Evolutionary conservation across 1,284 basidiomycete genomes (phyloP).

Genomic region (Prillingera fragicola): DNA sequence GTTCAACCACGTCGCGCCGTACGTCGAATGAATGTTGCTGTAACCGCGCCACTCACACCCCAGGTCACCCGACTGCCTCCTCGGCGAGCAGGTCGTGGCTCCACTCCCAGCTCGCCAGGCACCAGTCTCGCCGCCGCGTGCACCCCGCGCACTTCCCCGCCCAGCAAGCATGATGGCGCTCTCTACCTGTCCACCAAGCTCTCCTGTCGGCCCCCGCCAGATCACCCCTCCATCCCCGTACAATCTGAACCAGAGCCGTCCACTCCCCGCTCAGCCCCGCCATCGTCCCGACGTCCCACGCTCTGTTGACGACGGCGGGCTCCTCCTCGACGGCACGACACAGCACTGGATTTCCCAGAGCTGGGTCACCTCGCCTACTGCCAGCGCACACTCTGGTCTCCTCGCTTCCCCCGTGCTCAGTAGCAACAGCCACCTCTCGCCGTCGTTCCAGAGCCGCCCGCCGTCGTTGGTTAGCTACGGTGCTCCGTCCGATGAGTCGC

Average conservation of each 20-base stretch:
- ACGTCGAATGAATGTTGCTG: not conserved
- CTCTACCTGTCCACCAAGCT: no score
- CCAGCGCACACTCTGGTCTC: not conserved
- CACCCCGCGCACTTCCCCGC: no score
- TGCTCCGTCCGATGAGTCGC: not conserved
- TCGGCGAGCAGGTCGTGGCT: no score
- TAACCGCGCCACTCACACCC: not conserved
- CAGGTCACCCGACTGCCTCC: conserved; percentile 5
- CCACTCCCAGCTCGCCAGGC: no score
- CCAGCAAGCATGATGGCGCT: no score
- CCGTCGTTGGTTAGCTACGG: not conserved
- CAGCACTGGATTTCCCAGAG: not conserved
- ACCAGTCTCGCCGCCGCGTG: no score
- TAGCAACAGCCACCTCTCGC: not conserved
- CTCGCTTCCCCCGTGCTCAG: not conserved
- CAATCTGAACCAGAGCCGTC: no score
- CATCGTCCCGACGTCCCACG: not conserved
- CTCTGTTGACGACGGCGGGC: not conserved
- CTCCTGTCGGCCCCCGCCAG: no score
- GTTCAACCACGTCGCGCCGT: conserved; percentile 12
- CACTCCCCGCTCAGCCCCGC: not conserved
- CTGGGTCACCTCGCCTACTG: not conserved
- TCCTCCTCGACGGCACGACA: not conserved
- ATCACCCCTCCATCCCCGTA: no score
- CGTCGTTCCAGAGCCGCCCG: not conserved